Base-by-base conservation (phyloP, 1,284 basidiomycete species). In the Cryptococcus sp. region DNA sequence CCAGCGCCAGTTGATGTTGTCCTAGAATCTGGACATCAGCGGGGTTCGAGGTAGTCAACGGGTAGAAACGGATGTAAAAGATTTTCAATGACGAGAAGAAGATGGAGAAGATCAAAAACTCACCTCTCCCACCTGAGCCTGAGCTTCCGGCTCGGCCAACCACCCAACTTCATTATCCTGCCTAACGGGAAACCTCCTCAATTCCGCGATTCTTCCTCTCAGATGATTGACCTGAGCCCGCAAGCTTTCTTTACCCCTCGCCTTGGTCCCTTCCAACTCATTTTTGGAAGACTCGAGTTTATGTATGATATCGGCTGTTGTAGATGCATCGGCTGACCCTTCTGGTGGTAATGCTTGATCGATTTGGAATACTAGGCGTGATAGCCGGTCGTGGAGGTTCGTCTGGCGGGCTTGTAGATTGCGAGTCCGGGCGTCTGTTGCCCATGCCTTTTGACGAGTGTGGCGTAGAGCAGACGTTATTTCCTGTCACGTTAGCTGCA, bases 121-220 rank as follows among this genome's bases (percentile, higher is more conserved):
- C 61, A 88, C 88, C 79, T 86, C 83, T 14, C 85, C 80, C 54
- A 93, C 83, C 66, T 86, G 83, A 25, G 82, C 79, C 57, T 92
- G 75, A 1, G 87, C 86, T 11, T 87, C 87, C 61, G 89, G 86
- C 69, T 93, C 89, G 2, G 87, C 85, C 7, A 85, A 81, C 90
- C 90, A 92, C 57, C 84, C 85, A 36, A 66, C 45, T 53, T 50
- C 23, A 46, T 22, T 75, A 78, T 49, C 73, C 75, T 53, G 67
- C 58, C 55, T 63, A 14, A 39, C 18, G 4, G 36, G 36, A 39
- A n/a, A 19, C 18, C 69, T 61, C 67, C 78, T 58, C 19, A 91
- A 78, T 49, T 87, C 85, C n/a, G 88, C 88, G 11, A 91, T 79
- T 37, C 86, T 76, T 13, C 87, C 89, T 89, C 90, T 91, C 23